Evolutionary conservation across 352 stramenopile species (phyloP).

Genomic region (Thalassiosira tumida): DNA sequence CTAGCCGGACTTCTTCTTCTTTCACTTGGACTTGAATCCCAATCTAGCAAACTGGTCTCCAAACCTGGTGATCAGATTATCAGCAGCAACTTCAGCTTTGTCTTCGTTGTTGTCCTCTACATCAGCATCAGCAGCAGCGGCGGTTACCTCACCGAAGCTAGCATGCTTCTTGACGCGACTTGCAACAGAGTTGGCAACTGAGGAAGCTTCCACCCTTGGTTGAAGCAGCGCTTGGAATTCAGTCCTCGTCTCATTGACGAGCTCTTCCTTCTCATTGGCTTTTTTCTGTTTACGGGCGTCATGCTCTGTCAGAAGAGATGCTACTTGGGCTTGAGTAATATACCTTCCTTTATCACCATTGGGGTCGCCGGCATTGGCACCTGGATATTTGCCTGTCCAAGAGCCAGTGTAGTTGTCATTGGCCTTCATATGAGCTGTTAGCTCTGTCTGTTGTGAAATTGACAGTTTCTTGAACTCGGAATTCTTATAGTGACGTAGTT

Average conservation of each 20-base stretch:
- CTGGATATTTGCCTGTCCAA: background rate
- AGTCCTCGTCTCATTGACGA: no score
- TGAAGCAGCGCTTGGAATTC: no score
- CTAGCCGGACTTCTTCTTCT: conserved; percentile 11
- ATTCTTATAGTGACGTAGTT: conserved; percentile 10
- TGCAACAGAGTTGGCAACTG: no score
- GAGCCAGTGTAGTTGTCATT: background rate
- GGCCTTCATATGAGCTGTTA: background rate
- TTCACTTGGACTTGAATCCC: background rate
- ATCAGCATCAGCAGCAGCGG: background rate
- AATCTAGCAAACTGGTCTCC: background rate
- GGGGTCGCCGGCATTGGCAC: background rate
- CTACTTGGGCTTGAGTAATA: no score
- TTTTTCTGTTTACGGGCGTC: background rate
- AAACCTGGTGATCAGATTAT: background rate
- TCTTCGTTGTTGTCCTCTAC: background rate
- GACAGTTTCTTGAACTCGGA: conserved; percentile 9
- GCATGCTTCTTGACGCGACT: no score
- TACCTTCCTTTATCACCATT: no score
- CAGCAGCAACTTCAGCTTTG: background rate
- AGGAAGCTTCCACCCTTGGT: no score
- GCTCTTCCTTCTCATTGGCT: background rate
- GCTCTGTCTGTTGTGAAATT: conserved; percentile 22
- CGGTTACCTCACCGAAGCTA: no score
- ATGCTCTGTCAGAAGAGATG: no score